These are phyloP conservation scores for Neurospora terricola DNA, from an alignment of 495 filamentous ascomycete genomes.

Conservation along the genomic window DNA sequence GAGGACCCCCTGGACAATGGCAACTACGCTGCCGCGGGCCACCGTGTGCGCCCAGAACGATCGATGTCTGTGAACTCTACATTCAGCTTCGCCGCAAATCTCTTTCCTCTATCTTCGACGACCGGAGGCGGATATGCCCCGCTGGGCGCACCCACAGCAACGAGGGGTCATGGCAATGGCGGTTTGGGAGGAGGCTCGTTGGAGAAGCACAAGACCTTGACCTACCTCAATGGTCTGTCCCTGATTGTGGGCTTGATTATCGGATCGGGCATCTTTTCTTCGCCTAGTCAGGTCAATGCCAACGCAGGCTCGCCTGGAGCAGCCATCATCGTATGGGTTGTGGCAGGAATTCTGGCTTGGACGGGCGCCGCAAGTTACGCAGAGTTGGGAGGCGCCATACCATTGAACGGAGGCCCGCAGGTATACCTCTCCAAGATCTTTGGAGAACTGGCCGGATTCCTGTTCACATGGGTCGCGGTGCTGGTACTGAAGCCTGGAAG, in stretches of 20 bases:
- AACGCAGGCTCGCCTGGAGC: conserved; percentile 91
- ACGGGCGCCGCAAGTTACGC: conserved; percentile 95
- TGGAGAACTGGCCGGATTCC: conserved; percentile 80
- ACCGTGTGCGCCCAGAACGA: conserved; percentile 44
- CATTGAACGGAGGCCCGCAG: conserved; percentile 88
- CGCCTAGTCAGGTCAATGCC: conserved; percentile 84
- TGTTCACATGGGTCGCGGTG: conserved; percentile 94
- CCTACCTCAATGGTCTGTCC: conserved; percentile 86
- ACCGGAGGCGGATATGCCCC: conserved; percentile 64
- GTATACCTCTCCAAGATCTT: conserved; percentile 93
- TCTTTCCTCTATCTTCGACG: conserved; percentile 88
- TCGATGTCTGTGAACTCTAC: conserved; percentile 84
- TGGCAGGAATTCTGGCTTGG: conserved; percentile 89
- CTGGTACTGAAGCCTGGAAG: conserved; percentile 89
- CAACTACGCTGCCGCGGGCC: conserved; percentile 36
- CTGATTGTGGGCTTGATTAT: conserved; percentile 90
- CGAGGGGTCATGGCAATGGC: conserved; percentile 31
- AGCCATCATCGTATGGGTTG: conserved; percentile 76
- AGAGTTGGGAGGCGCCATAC: conserved; percentile 91
- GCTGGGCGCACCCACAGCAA: conserved; percentile 57
- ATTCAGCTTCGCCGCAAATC: conserved; percentile 84
- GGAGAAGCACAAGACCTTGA: conserved; percentile 91
- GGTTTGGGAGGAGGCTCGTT: conserved; percentile 49
- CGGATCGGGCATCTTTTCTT: conserved; percentile 95
- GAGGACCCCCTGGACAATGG: conserved; percentile 65